phyloP scores from a whole-genome alignment of 2,329 filamentous ascomycete genomes.

The Trichophyton simii region DNA sequence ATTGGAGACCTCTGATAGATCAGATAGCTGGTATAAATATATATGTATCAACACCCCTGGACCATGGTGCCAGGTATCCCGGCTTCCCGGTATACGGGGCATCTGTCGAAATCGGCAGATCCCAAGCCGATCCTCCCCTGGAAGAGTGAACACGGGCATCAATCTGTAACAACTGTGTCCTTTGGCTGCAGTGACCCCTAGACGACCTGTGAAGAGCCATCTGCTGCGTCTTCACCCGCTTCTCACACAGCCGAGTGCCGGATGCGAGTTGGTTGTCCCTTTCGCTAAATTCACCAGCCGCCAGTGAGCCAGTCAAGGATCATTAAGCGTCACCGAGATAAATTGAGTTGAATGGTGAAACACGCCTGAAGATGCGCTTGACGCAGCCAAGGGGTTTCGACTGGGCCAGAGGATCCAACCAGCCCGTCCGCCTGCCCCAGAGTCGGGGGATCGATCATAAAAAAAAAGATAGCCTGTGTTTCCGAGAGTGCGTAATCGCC shows the following conservation, averaged over 20 bases:
- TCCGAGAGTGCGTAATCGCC: not conserved
- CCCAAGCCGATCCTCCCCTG: no score
- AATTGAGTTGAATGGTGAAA: constrained; percentile 4
- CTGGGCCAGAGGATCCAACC: not conserved
- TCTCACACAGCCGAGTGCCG: not conserved
- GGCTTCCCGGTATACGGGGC: no score
- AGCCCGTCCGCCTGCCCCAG: not conserved
- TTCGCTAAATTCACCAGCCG: not conserved
- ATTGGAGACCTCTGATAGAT: no score
- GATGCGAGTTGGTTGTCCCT: not conserved
- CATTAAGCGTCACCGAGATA: not conserved
- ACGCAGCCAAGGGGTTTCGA: not conserved
- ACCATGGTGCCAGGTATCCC: no score
- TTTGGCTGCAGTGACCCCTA: not conserved
- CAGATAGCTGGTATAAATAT: no score
- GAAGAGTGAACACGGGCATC: not conserved
- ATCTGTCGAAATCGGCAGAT: no score
- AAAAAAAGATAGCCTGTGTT: not conserved
- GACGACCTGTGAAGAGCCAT: not conserved
- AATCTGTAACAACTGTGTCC: not conserved
- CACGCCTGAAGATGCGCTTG: not conserved
- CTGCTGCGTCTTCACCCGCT: not conserved
- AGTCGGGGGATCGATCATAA: not conserved
- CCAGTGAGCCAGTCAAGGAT: not conserved
- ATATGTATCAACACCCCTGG: no score